These are phyloP conservation scores for Aethionema arabicum DNA, from an alignment of 345 rosid species.

Conservation along the genomic window DNA sequence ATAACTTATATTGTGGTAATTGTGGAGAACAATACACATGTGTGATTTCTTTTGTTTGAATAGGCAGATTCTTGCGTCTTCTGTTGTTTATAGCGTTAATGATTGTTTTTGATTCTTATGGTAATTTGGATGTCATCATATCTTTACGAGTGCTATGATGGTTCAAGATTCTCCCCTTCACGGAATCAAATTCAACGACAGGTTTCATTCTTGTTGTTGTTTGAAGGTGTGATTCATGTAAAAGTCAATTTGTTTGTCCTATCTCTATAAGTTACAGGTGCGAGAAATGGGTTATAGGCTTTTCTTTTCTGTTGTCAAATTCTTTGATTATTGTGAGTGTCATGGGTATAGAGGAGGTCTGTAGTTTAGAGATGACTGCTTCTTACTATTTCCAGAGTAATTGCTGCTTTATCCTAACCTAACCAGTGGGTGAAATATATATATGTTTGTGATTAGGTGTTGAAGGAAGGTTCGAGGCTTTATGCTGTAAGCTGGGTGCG, in stretches of 20 bases:
- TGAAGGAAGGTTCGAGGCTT: slow-evolving; percentile 91
- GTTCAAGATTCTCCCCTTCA: neutral
- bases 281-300: neutral
- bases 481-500: slow-evolving; percentile 93
- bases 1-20: neutral
- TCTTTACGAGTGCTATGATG: too few species aligned
- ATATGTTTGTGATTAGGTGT: slow-evolving; percentile 44
- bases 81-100: too few species aligned
- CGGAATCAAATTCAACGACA: neutral
- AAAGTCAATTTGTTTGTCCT: too few species aligned
- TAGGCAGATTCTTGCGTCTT: neutral
- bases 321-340: neutral
- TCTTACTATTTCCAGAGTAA: neutral
- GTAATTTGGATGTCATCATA: too few species aligned
- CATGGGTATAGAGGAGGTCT: slow-evolving; percentile 7
- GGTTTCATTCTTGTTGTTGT: neutral
- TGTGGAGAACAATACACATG: neutral
- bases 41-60: slow-evolving; percentile 10
- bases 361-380: neutral
- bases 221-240: neutral
- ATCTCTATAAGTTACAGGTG: too few species aligned
- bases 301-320: slow-evolving; percentile 1
- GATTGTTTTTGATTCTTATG: too few species aligned
- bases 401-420: slow-evolving; percentile 12
- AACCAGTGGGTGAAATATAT: neutral